A percentile compares a stretch with the other conserved stretches of the same genome.
Evolutionary conservation across 106 monocot species (phyloP).

Genomic region (Phalaenopsis aphrodite): DNA sequence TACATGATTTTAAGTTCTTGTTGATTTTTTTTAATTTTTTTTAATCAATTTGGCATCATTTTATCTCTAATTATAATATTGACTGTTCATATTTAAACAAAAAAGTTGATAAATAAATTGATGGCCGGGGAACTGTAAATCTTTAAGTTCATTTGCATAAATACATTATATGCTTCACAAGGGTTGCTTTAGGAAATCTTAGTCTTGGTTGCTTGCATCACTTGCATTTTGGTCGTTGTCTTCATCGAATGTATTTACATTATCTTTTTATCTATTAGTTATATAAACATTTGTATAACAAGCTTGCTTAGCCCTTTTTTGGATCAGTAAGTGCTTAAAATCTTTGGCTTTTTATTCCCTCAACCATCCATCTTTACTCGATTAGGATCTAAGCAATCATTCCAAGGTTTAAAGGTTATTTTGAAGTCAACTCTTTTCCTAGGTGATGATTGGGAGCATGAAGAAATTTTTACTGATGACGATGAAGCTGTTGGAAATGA

Average conservation of each 20-base stretch:
- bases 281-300: not conserved
- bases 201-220: not conserved
- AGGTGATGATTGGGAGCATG: constrained; percentile 99
- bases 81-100: not conserved
- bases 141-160: not conserved
- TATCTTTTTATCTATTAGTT: not conserved
- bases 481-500: constrained; percentile 99
- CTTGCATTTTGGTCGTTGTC: not conserved
- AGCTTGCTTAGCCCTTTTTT: too few species aligned
- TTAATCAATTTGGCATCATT: not conserved
- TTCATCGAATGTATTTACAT: not conserved
- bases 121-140: not conserved
- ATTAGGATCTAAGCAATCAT: not conserved
- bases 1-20: not conserved
- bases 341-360: not conserved
- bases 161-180: not conserved
- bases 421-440: constrained; percentile 4
- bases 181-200: not conserved
- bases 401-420: not conserved
- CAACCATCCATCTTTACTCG: not conserved
- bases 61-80: not conserved
- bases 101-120: not conserved
- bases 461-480: constrained; percentile 98
- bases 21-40: not conserved
- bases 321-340: not conserved